Base-by-base conservation (phyloP, 306 rosid genomes). In the Mimosa bimucronata region DNA sequence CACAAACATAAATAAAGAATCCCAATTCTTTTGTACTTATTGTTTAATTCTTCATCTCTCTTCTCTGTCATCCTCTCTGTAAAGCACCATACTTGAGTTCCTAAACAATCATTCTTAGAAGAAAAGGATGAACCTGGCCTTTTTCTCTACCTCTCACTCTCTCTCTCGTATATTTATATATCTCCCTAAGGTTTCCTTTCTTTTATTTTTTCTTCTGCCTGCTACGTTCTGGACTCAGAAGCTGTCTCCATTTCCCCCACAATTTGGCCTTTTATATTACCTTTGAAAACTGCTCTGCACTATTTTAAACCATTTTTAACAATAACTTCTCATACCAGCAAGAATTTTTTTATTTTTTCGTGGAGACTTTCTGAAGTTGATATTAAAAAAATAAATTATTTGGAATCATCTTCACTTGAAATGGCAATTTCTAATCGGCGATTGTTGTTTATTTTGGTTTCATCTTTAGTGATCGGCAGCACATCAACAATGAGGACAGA, bases 241-340 rank as follows among this genome's bases (percentile, higher is more conserved):
- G 72, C 68, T 90, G 96, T 86, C 92, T 90, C 90, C 83, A 55
- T 86, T 83, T 83, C 28, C 50, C 87, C 91, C 85, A 84, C 98
- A 87, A 91, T 78, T 89, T 58, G 97, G 82, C 81, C 66, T 88
- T 92, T 92, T 75, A 83, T 83, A 88, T 90, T 89, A 74, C 77
- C 87, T 88, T 85, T 90, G 88, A 91, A 82, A 83, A 66, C 67
- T 86, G 44, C 75, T 81, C 68, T 2, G 31, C 81, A 73, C 77
- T 88, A 38, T 66, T 81, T 80, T 66, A 77, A 81, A 75, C 37
- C 31, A 79, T 83, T 58, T 67, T 74, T 5, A 28, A 26, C 69
- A 68, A 61, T 28, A 28, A 61, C 67, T 61, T 61, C n/a, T 61
- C 67, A 2, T 61, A 2, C 40, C 38, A 12, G 5, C 34, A 61